A percentile compares a stretch with the other conserved stretches of the same genome.
Conservation (phyloP, 495 filamentous ascomycete genomes). For the Aspergillus affinis region DNA sequence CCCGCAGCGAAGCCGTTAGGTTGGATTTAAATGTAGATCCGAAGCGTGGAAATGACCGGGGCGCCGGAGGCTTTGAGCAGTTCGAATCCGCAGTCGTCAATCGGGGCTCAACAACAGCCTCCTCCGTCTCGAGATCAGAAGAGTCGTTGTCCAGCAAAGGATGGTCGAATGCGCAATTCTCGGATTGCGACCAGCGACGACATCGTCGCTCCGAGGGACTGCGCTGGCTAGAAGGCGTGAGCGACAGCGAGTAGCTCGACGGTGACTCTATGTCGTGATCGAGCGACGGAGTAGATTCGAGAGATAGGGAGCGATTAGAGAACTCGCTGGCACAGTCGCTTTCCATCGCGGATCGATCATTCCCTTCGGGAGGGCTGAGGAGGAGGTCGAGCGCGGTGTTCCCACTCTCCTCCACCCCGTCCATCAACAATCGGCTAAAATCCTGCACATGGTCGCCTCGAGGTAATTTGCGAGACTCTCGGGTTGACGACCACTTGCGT, state of each 20-base stretch:
- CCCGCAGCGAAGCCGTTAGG: slow-evolving; percentile 85
- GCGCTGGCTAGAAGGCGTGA: slow-evolving; percentile 37
- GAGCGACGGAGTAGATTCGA: slow-evolving; percentile 62
- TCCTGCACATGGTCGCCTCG: slow-evolving; percentile 46
- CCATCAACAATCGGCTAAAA: slow-evolving; percentile 45
- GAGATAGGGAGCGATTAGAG: slow-evolving; percentile 55
- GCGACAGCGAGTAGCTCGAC: slow-evolving; percentile 36
- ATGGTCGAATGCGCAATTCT: slow-evolving; percentile 57
- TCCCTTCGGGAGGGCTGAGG: slow-evolving; percentile 48
- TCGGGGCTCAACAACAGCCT: slow-evolving; percentile 22
- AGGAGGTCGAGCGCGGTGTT: slow-evolving; percentile 44
- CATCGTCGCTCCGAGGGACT: slow-evolving; percentile 40
- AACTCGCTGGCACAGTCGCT: slow-evolving; percentile 44
- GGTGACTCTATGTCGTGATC: slow-evolving; percentile 54
- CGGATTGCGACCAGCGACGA: slow-evolving; percentile 44
- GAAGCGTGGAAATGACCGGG: slow-evolving; percentile 38
- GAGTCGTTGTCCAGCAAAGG: slow-evolving; percentile 49
- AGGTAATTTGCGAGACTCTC: slow-evolving; percentile 38
- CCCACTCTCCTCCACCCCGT: slow-evolving; percentile 32
- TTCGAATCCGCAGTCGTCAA: slow-evolving; percentile 19
- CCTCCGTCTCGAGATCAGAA: slow-evolving; percentile 32
- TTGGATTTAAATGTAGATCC: slow-evolving; percentile 82
- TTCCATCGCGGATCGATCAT: slow-evolving; percentile 29
- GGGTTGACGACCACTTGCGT: slow-evolving; percentile 29
- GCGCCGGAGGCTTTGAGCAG: slow-evolving; percentile 24